Percentiles rank a stretch among this genome's conserved stretches.
phyloP scores from a whole-genome alignment of 176 grass and related monocot genomes.

The Echinochloa phyllopogon region DNA sequence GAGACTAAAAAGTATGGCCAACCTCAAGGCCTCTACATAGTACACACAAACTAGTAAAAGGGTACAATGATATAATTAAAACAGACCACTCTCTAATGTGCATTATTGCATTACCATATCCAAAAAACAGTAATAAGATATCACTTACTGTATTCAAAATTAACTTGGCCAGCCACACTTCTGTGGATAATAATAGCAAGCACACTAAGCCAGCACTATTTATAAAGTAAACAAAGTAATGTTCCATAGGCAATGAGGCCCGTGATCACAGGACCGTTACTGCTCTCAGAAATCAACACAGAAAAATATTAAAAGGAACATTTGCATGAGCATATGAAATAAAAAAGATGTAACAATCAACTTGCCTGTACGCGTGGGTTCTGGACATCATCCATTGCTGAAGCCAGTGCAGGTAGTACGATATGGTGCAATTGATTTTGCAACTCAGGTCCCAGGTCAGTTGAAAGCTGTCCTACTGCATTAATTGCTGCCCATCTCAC shows the following conservation, averaged over 20 bases:
- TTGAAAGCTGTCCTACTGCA: constrained; percentile 93
- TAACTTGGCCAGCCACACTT: not conserved
- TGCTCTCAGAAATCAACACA: constrained; percentile 20
- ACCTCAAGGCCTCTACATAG: not conserved
- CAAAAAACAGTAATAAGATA: not conserved
- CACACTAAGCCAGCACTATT: not conserved
- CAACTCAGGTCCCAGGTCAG: constrained; percentile 88
- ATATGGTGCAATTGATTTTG: constrained; percentile 79
- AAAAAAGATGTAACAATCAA: constrained; percentile 10
- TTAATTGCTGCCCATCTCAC: constrained; percentile 98
- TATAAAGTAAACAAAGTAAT: not conserved
- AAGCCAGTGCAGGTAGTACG: constrained; percentile 79
- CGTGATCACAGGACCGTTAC: not conserved
- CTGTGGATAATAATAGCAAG: not conserved
- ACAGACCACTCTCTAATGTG: not conserved
- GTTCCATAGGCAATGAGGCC: not conserved
- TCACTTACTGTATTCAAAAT: not conserved
- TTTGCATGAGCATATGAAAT: constrained; percentile 30
- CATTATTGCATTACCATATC: not conserved
- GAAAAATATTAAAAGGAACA: not conserved
- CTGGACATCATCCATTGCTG: constrained; percentile 94
- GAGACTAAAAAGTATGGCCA: not conserved
- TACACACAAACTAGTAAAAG: constrained; percentile 12
- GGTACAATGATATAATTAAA: not conserved
- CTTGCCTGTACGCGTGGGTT: constrained; percentile 96